Evolutionary conservation across 495 filamentous ascomycete genomes (phyloP), one percentile per base, ranked within the genome.

Genomic region (Aspergillus hancockii): DNA sequence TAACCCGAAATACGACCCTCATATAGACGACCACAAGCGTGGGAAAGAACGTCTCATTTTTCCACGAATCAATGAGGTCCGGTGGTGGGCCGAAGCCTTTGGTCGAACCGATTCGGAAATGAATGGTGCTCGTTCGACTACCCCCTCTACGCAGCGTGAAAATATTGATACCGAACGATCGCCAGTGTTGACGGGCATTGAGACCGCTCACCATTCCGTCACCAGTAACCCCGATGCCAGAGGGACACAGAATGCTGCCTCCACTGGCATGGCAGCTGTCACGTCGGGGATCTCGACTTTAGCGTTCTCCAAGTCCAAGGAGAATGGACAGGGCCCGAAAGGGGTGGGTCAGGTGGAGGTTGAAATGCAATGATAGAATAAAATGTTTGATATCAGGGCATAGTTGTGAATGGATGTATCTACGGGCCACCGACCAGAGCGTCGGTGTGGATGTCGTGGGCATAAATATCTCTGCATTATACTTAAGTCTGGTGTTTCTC

Each of bases 41-140:
- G 92, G 88, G 13, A 84, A 87, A 31, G 94, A 97, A 62, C 81
- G 92, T 5, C 80, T 99, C 10, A 79, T 99, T 12, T 90, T 97
- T 63, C 94, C 95, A 2, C 81, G 80, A 14, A 57, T 79, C 60
- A 68, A 82, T 68, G 74, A 88, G 47, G 84, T 92, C 14, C 80
- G 90, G 50, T 99, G 95, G 95, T 99, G 95, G 95, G 79, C 82
- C 56, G 92, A 96, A 62, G 75, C 88, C 0, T 99, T 97, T 75
- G 89, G 90, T 52, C 82, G 93, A 32, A 83, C 85, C 21, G 91
- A 95, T 67, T 81, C 83, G 8, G 95, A 99, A 66, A 99, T 99
- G 95, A 99, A 99, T 70, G 86, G 86, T 1, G 79, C 80, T 18
- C 69, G 71, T 50, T 51, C 58, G 12, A 60, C 66, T 16, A 58